These are phyloP conservation scores for Stephanodiscus minutulus DNA, from an alignment of 108 stramenopile genomes.

Conservation along the genomic window DNA sequence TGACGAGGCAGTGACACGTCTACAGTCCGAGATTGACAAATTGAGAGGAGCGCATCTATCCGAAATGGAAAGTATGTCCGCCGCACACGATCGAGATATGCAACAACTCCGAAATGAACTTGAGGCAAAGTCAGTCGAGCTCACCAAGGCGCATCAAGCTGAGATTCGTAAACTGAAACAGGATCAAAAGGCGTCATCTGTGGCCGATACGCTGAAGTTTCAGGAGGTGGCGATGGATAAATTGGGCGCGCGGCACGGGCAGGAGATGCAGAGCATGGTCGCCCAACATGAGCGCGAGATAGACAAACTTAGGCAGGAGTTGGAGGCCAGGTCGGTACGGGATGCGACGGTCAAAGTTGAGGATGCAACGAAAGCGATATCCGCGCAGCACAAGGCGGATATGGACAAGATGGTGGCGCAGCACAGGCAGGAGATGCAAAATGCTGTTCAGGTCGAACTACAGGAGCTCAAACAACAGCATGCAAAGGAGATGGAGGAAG, in stretches of 20 bases:
- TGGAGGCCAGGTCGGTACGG: conserved; percentile 1
- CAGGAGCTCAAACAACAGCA: conserved; percentile 34
- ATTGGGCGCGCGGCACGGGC: conserved; percentile 6
- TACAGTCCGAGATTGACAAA: conserved; percentile 23
- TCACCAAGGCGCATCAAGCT: conserved; percentile 21
- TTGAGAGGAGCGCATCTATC: conserved; percentile 23
- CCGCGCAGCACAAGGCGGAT: conserved; percentile 7
- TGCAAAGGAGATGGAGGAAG: conserved; percentile 34
- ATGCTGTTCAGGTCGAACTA: conserved; percentile 18
- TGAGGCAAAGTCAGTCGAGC: conserved; percentile 16
- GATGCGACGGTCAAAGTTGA: conserved; percentile 17
- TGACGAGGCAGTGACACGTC: conserved; percentile 2
- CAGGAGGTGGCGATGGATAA: conserved; percentile 29
- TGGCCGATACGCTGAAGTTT: conserved; percentile 26
- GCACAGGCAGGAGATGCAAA: conserved; percentile 28
- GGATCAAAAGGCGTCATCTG: conserved; percentile 19
- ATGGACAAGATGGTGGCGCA: conserved; percentile 9
- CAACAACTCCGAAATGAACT: conserved; percentile 29
- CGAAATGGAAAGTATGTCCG: conserved; percentile 22
- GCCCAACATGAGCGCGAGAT: conserved; percentile 18
- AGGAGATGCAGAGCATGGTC: conserved; percentile 12
- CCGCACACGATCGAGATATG: conserved; percentile 20
- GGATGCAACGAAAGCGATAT: conserved; percentile 9
- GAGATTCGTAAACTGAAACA: conserved; percentile 25
- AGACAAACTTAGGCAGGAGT: conserved; percentile 15